phyloP scores from a whole-genome alignment of 164 flowering plant species.

The Macadamia tetraphylla region DNA sequence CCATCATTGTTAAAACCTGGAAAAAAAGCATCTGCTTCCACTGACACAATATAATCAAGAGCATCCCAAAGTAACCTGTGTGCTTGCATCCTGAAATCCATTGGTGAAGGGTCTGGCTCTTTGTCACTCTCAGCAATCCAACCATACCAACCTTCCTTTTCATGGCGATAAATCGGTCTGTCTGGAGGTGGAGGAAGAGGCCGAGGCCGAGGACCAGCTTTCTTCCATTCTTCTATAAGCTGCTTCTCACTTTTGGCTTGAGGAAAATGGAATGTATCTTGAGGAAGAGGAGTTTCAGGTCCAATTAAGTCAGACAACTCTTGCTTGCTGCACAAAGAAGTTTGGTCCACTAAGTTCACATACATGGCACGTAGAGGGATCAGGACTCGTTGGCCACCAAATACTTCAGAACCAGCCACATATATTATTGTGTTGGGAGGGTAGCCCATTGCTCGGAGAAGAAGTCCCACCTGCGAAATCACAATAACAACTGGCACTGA shows the following conservation, averaged over 20 bases:
- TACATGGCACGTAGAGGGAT: slow-evolving; percentile 91
- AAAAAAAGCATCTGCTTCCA: slow-evolving; percentile 93
- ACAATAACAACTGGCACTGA: neutral
- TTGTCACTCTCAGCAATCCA: slow-evolving; percentile 74
- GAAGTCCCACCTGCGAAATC: slow-evolving; percentile 74
- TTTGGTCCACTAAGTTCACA: slow-evolving; percentile 69
- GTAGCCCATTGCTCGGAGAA: slow-evolving; percentile 92
- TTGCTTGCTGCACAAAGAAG: slow-evolving; percentile 68
- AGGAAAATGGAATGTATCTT: slow-evolving; percentile 30
- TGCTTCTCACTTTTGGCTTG: slow-evolving; percentile 53
- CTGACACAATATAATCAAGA: slow-evolving; percentile 86
- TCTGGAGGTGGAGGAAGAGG: slow-evolving; percentile 99
- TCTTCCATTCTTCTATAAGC: slow-evolving; percentile 76
- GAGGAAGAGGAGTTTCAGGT: slow-evolving; percentile 58
- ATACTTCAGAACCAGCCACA: slow-evolving; percentile 79
- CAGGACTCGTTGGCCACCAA: slow-evolving; percentile 92
- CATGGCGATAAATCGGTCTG: slow-evolving; percentile 84
- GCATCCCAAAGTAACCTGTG: slow-evolving; percentile 94
- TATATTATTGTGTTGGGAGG: slow-evolving; percentile 77
- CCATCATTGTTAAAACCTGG: slow-evolving; percentile 93
- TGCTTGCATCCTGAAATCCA: slow-evolving; percentile 66
- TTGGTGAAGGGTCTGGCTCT: slow-evolving; percentile 81
- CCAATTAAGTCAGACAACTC: slow-evolving; percentile 64
- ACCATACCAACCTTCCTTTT: slow-evolving; percentile 99
- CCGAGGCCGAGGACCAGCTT: slow-evolving; percentile 96